Evolutionary conservation across 306 rosid genomes (phyloP), one percentile per base, ranked within the genome.

Genomic region (Vigna angularis): DNA sequence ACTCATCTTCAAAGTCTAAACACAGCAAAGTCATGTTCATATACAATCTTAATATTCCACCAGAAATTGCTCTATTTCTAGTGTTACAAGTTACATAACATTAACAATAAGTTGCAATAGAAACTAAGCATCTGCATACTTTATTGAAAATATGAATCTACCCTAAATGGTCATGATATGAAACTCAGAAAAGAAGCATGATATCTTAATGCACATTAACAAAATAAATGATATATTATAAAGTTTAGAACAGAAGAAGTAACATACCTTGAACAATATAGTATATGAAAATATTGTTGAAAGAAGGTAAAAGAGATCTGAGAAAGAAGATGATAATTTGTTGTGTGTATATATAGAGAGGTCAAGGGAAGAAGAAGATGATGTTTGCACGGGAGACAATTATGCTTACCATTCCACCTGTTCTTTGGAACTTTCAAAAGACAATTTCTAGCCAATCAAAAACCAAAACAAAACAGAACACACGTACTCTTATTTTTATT

Each of bases 1-100:
- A 81, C 83, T 84, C 97, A 92, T 91, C 87, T 89, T 76, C 77
- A 81, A 83, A 44, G 24, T 12, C 61, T 58, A 1, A 11, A 61
- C 55, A 79, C 1, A 36, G 1, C 55, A 45, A 38, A 32, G 6
- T 2, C 4, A 38, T 42, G 51, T 38, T 40, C 11, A 36, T 52
- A 32, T 32, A 16, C 42, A 61, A 28, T 13, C 20, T 61, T 30
- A 59, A 6, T 42, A 73, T 74, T 34, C 38, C 55, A 48, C 13
- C 63, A 34, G 24, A 67, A 48, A 3, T 9, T 55, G 15, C 22
- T 20, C 22, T 20, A 20, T 20, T 20, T 20, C 22, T 20, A 20
- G 22, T 20, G 22, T 20, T 20, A 20, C 22, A 20, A 20, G 2
- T 56, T 53, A 28, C 67, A 24, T 13, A 52, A 42, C 26, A 71